Percentiles rank a stretch among this genome's conserved stretches.
These are phyloP conservation scores for Entophlyctis helioformis DNA, from an alignment of 192 early-diverging fungal species.

Conservation along the genomic window DNA sequence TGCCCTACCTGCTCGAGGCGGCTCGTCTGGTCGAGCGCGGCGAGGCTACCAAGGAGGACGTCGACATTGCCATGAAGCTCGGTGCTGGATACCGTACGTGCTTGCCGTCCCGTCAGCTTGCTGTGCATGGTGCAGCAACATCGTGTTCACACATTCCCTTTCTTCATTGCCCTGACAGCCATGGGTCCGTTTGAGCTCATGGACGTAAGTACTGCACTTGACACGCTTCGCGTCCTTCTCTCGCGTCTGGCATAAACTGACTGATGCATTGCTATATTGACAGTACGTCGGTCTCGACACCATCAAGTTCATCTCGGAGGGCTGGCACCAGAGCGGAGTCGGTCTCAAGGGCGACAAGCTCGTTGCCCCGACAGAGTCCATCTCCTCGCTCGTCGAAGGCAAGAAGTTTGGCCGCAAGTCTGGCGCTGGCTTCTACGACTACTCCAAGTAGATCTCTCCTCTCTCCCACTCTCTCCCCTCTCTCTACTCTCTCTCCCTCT, in stretches of 20 bases:
- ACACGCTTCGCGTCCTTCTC: too few relatives aligned
- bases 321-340: constrained; percentile 77
- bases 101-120: too few relatives aligned
- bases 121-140: too few relatives aligned
- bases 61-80: constrained; percentile 95
- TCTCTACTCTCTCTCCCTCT: too few relatives aligned
- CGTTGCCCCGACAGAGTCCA: constrained; percentile 53
- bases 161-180: constrained; percentile 16
- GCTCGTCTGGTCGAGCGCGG: constrained; percentile 82
- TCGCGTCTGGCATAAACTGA: not conserved
- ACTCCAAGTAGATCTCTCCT: too few relatives aligned
- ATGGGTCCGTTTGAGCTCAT: constrained; percentile 85
- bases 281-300: constrained; percentile 92
- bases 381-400: constrained; percentile 61
- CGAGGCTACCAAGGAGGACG: constrained; percentile 71
- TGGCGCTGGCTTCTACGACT: constrained; percentile 78
- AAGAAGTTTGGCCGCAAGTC: constrained; percentile 77
- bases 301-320: constrained; percentile 88
- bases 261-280: not conserved
- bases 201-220: constrained; percentile 37
- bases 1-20: constrained; percentile 96
- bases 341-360: constrained; percentile 62
- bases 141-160: too few relatives aligned
- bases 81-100: constrained; percentile 76
- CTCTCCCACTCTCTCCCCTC: too few relatives aligned